Base-by-base conservation (phyloP, 2,329 filamentous ascomycete genomes). In the Alternaria brassicae region DNA sequence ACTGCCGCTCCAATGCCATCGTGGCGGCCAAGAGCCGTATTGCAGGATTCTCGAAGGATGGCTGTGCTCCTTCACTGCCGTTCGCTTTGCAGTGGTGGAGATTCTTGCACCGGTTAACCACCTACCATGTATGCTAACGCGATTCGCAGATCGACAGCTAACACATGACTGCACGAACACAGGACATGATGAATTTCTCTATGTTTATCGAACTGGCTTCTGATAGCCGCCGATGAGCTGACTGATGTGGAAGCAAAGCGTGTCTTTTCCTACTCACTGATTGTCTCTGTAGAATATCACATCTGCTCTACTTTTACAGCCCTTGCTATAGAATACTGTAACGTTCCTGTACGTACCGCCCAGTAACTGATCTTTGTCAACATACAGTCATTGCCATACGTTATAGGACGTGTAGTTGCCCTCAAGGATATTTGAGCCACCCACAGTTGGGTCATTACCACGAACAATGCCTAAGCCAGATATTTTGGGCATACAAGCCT, bases 401-500 rank as follows among this genome's bases (percentile, higher is more conserved):
- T 13, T n/a, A 6, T 34, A 21, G 44, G 13, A 21, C 37, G 28
- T 25, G 44, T 28, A 25, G 28, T 13, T 23, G 7, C 8, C 12
- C 7, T 21, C 15, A 9, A 15, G 32, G 44, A 23, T 25, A 48
- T 47, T 17, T n/a, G 44, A 32, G 10, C 17, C n/a, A 34, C 12
- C 13, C 17, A 2, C 12, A 15, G 27, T 19, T 13, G 28, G 10
- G 37, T 6, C 21, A 21, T n/a, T 40, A n/a, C 6, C 34, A 39
- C 27, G 8, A 25, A 54, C 19, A 10, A 64, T 64, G 61, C 37
- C 53, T 9, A 32, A 37, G 41, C 57, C 67, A 30, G 61, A 70
- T 15, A 69, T 75, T 39, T 57, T 74, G 34, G 73, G 73, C 17
- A 71, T 77, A 44, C 62, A 48, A 27, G 73, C 75, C 17, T 77